phyloP scores from a whole-genome alignment of 768 basidiomycete species.

The Paxillus involutus region DNA sequence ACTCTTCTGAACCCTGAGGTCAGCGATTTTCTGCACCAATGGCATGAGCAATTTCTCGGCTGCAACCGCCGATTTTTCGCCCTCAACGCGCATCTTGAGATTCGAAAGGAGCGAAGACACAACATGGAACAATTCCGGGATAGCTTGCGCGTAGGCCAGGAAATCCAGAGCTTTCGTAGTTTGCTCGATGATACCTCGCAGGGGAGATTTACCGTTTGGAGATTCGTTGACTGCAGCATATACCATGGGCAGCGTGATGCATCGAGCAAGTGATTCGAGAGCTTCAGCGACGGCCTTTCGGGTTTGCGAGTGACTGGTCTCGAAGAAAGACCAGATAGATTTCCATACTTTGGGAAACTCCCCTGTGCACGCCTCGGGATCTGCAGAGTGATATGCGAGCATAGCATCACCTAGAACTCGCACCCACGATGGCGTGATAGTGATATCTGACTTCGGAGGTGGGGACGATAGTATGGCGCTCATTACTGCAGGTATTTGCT shows the following conservation, averaged over 20 bases:
- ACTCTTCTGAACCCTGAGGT: conserved; percentile 70
- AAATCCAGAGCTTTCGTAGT: conserved; percentile 68
- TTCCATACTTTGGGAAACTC: conserved; percentile 73
- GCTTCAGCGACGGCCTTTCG: conserved; percentile 66
- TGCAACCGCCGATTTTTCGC: conserved; percentile 47
- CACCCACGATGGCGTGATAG: conserved; percentile 77
- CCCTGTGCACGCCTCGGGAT: conserved; percentile 48
- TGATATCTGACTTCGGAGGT: conserved; percentile 66
- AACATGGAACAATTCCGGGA: conserved; percentile 78
- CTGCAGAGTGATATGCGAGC: conserved; percentile 56
- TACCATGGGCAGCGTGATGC: conserved; percentile 68
- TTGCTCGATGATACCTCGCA: conserved; percentile 64
- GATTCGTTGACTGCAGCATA: conserved; percentile 47
- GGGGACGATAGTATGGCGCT: conserved; percentile 66
- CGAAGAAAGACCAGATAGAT: conserved; percentile 73
- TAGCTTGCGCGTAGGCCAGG: conserved; percentile 68
- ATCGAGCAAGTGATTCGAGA: conserved; percentile 62
- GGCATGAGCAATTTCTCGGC: conserved; percentile 71
- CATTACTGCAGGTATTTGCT: conserved; percentile 62
- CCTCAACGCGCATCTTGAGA: conserved; percentile 50
- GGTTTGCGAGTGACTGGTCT: conserved; percentile 59
- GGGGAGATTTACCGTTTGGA: conserved; percentile 47
- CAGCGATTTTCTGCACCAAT: conserved; percentile 68
- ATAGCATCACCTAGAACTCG: conserved; percentile 72
- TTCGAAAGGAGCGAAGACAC: conserved; percentile 66